These are phyloP conservation scores for Macadamia tetraphylla DNA, from an alignment of 164 flowering plant genomes.

Conservation along the genomic window DNA sequence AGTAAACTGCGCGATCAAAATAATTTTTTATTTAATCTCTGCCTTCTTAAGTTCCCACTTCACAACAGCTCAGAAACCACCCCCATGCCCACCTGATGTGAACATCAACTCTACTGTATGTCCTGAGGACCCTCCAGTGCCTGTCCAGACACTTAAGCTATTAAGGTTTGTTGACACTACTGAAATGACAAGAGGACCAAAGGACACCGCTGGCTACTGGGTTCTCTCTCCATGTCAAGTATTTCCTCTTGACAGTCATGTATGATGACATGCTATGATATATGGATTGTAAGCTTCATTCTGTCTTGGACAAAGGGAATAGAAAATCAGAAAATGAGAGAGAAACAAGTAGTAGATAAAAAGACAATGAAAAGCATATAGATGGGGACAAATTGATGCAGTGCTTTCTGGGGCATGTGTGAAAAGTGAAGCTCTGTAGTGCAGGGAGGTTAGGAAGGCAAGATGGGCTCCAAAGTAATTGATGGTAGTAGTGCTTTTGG, in stretches of 20 bases:
- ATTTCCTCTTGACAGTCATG: constrained; percentile 56
- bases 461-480: no score
- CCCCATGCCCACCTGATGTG: constrained; percentile 85
- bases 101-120: constrained; percentile 85
- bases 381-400: no score
- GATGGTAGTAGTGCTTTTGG: no score
- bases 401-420: no score
- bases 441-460: no score
- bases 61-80: constrained; percentile 58
- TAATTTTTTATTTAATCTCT: constrained; percentile 36
- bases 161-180: constrained; percentile 77
- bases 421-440: no score
- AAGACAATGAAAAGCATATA: no score
- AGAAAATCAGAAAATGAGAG: no score
- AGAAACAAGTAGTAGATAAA: no score
- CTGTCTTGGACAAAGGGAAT: no score
- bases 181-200: constrained; percentile 92
- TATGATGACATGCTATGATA: constrained; percentile 35
- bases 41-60: constrained; percentile 85
- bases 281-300: background rate
- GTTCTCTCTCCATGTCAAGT: constrained; percentile 73
- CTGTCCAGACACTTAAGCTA: constrained; percentile 63
- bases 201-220: constrained; percentile 95
- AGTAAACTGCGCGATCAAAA: no score
- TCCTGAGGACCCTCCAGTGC: constrained; percentile 95